Evolutionary conservation across 202 grass and related monocot genomes (phyloP), one percentile per base, ranked within the genome.

Genomic region (Schoenoplectus triqueter): DNA sequence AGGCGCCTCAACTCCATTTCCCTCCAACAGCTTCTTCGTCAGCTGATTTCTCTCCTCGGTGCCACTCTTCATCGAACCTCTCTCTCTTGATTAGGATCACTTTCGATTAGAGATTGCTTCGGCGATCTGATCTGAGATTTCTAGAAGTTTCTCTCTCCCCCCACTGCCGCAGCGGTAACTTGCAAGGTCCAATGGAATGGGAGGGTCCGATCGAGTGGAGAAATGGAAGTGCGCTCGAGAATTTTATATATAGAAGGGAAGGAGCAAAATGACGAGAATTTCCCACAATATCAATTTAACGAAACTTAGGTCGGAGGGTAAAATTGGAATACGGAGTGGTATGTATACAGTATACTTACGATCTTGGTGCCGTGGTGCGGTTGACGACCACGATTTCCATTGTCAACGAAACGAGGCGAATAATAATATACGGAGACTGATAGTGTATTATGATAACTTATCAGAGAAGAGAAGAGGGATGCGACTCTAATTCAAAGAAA

Each of bases 41-140:
- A 83, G 52, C 63, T 82, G 80, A 68, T 82, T 20, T 75, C 72
- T 55, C 69, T 83, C 81, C 6, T 83, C 65, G 0, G 13, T 54
- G 21, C 50, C 7, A 18, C 39, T 18, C 62, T 70, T 66, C 81
- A 83, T 83, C 14, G 81, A 31, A 2, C 10, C 55, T 61, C 62
- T 63, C 22, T 22, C 13, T 49, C 41, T 79, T 4, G 69, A 73
- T 73, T 50, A 7, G 45, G 5, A 51, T 73, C n/a, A 17, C 3
- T 11, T 54, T 22, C 13, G 71, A 54, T 75, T 54, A 55, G 19
- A 22, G 20, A 52, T 22, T 6, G 18, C 13, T 75, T 11, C 4
- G 19, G 18, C 17, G 9, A 7, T 49, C 31, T 4, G 47, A 75
- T 75, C 72, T 54, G 72, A 45, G 51, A 61, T 7, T 50, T 31